Evolutionary conservation across 345 rosid species (phyloP).

Genomic region (Lepidium didymum): DNA sequence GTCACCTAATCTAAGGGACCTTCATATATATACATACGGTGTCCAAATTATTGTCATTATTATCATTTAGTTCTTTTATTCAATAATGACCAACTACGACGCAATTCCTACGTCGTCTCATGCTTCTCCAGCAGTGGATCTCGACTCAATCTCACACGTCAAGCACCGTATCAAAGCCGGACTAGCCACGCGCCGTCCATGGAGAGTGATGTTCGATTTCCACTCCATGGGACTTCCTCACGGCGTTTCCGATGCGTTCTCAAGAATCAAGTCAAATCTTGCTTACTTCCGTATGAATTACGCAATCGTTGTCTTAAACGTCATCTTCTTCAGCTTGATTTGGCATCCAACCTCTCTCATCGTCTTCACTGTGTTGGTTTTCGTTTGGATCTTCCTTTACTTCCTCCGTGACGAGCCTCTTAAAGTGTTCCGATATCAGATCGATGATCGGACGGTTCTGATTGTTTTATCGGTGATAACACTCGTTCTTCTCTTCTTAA

Average conservation of each 20-base stretch:
- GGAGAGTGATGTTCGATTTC: conserved; percentile 56
- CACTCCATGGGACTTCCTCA: conserved; percentile 40
- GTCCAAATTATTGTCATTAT: not conserved
- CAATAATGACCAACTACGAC: conserved; percentile 61
- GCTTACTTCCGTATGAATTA: conserved; percentile 63
- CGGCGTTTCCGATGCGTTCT: conserved; percentile 28
- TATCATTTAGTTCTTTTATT: not conserved
- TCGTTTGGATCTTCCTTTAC: conserved; percentile 63
- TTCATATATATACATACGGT: not conserved
- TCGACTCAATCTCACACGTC: conserved; percentile 53
- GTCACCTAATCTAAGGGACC: not conserved
- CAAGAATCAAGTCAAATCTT: conserved; percentile 40
- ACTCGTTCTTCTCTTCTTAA: conserved; percentile 49
- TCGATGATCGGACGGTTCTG: conserved; percentile 52
- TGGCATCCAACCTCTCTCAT: conserved; percentile 72
- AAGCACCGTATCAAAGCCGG: conserved; percentile 53
- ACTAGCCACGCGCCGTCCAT: conserved; percentile 55
- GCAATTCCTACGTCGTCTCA: conserved; percentile 73
- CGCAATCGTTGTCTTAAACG: conserved; percentile 41
- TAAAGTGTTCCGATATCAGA: conserved; percentile 37
- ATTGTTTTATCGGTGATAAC: conserved; percentile 42
- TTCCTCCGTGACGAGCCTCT: conserved; percentile 75
- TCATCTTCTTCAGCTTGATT: conserved; percentile 57
- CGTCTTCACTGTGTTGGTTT: conserved; percentile 55
- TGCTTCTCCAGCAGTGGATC: conserved; percentile 25